phyloP scores from a whole-genome alignment of 306 rosid species.

The Hylodesmum podocarpum region DNA sequence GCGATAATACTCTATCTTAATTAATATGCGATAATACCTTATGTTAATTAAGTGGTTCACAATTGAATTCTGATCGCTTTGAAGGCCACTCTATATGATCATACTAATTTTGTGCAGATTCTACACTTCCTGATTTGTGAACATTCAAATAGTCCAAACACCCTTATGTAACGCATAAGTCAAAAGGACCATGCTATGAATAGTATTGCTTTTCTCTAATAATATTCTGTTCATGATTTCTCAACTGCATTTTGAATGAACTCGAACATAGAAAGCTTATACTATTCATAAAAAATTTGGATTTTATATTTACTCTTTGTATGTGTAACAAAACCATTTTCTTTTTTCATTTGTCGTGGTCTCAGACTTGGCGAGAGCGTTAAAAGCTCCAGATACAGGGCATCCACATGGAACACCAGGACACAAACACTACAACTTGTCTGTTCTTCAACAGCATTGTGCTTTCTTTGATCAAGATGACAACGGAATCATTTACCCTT shows the following conservation, averaged over 20 bases:
- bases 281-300: background rate
- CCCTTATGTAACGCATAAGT: no score
- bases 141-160: no score
- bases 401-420: slow-evolving; percentile 76
- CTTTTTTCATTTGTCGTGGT: background rate
- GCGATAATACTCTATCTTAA: no score
- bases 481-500: slow-evolving; percentile 81
- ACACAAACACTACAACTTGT: slow-evolving; percentile 52
- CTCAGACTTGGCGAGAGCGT: slow-evolving; percentile 72
- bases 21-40: no score
- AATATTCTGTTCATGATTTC: background rate
- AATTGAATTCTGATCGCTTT: no score
- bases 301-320: background rate
- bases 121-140: no score
- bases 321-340: background rate
- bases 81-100: background rate
- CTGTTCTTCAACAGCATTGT: slow-evolving; percentile 82
- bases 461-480: slow-evolving; percentile 79
- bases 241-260: background rate
- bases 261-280: background rate
- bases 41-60: no score
- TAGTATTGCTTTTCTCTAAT: background rate
- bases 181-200: background rate
- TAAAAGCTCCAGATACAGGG: slow-evolving; percentile 65
- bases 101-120: background rate